phyloP scores from a whole-genome alignment of 192 early-diverging fungal genomes.

The Coemansia guatemalensis region DNA sequence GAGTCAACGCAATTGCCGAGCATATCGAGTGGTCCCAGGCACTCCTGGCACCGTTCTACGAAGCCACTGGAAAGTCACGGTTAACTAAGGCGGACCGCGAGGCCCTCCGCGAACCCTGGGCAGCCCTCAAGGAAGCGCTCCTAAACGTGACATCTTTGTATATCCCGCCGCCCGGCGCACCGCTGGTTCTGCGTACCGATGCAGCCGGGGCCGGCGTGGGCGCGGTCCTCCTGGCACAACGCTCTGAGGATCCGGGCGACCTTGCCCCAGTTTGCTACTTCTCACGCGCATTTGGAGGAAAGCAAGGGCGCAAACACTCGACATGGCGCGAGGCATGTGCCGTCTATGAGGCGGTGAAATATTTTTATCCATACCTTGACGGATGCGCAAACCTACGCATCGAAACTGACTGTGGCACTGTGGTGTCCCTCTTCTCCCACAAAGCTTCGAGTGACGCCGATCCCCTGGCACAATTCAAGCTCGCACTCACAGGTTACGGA shows the following conservation, averaged over 20 bases:
- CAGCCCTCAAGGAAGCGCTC: slow-evolving; percentile 6
- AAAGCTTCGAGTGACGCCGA: slow-evolving; percentile 8
- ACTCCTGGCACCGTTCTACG: slow-evolving; percentile 28
- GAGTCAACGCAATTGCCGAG: slow-evolving; percentile 17
- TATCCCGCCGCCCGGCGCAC: slow-evolving; percentile 24
- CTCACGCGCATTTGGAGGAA: too few species aligned
- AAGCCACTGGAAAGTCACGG: background rate
- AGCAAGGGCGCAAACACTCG: too few species aligned
- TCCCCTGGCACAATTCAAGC: background rate
- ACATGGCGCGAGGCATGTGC: slow-evolving; percentile 25
- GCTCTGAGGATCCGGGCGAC: slow-evolving; percentile 4
- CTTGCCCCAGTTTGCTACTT: too few species aligned
- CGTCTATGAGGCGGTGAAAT: slow-evolving; percentile 11
- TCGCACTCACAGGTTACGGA: slow-evolving; percentile 3
- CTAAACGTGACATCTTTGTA: slow-evolving; percentile 11
- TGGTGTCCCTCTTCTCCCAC: slow-evolving; percentile 6
- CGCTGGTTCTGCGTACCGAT: slow-evolving; percentile 22
- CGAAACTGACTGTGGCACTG: slow-evolving; percentile 25
- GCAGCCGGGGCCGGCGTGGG: slow-evolving; percentile 21
- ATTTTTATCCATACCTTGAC: too few species aligned
- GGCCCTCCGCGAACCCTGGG: slow-evolving; percentile 3
- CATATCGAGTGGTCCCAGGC: slow-evolving; percentile 23
- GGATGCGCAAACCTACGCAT: too few species aligned
- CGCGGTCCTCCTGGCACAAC: slow-evolving; percentile 20
- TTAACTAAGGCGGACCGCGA: slow-evolving; percentile 5